These are phyloP conservation scores for Xylaria sp. DNA, from an alignment of 2,329 filamentous ascomycete species.

Conservation along the genomic window DNA sequence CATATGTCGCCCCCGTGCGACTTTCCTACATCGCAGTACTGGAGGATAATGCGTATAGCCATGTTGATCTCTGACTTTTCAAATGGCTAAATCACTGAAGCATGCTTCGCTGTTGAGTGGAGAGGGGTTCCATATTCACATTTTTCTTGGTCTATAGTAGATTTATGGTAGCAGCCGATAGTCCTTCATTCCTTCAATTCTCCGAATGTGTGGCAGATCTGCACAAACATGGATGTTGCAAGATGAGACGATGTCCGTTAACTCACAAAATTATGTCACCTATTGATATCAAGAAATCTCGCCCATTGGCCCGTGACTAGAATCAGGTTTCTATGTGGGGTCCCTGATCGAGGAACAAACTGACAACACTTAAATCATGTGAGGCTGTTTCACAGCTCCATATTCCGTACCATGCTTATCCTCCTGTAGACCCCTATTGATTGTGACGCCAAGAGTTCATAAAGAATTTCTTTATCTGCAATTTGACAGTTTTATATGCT, in stretches of 20 bases:
- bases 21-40: neutral
- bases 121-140: neutral
- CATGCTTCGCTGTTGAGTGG: neutral
- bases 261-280: neutral
- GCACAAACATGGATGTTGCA: neutral
- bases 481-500: neutral
- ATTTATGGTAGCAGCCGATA: neutral
- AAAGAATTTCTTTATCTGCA: neutral
- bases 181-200: constrained; percentile 14
- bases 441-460: neutral
- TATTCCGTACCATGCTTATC: neutral
- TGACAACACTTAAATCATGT: neutral
- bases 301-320: neutral
- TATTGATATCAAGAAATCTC: neutral
- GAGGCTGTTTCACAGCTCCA: neutral
- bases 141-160: neutral
- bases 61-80: neutral
- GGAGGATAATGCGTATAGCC: neutral
- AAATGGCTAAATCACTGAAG: neutral
- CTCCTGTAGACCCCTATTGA: neutral
- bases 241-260: neutral
- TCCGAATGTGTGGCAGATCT: constrained; percentile 4
- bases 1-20: neutral
- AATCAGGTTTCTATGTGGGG: neutral
- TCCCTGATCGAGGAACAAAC: neutral